Evolutionary conservation across 2,329 filamentous ascomycete species (phyloP).

Genomic region (Fusarium cyanostomum): DNA sequence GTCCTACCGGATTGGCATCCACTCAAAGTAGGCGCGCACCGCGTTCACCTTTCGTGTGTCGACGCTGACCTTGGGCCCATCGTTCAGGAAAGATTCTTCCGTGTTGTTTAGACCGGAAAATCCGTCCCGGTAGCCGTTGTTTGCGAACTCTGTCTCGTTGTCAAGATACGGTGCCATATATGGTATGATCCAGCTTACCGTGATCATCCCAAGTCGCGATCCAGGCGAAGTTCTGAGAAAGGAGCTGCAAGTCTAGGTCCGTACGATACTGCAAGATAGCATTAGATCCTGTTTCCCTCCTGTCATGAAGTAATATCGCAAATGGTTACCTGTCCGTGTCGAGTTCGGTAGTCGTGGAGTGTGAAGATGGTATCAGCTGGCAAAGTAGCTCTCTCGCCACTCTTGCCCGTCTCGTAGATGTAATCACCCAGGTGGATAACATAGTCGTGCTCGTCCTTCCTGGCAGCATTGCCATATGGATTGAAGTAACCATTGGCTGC

Average conservation of each 20-base stretch:
- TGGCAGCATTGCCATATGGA: constrained; percentile 65
- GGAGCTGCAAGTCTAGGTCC: constrained; percentile 53
- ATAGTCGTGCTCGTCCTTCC: constrained; percentile 69
- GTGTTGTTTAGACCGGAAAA: constrained; percentile 67
- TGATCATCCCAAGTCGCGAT: constrained; percentile 54
- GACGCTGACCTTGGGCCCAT: constrained; percentile 59
- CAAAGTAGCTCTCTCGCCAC: constrained; percentile 42
- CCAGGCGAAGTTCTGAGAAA: constrained; percentile 55
- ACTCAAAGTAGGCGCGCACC: constrained; percentile 75
- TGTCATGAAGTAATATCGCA: rapidly evolving
- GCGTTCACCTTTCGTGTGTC: constrained; percentile 79
- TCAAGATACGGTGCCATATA: rapidly evolving
- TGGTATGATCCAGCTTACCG: neutral
- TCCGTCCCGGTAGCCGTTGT: constrained; percentile 74
- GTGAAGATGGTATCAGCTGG: constrained; percentile 21
- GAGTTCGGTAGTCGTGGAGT: constrained; percentile 55
- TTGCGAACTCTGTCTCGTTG: constrained; percentile 57
- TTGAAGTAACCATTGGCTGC: constrained; percentile 63
- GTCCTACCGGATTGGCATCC: constrained; percentile 60
- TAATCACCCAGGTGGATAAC: constrained; percentile 68
- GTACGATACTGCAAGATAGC: constrained; percentile 51
- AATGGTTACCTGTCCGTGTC: constrained; percentile 35
- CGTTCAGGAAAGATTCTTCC: constrained; percentile 22
- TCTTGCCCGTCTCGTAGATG: constrained; percentile 66
- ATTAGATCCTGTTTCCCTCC: rapidly evolving